phyloP scores from a whole-genome alignment of 1,139 yeast genomes.

The Geotrichum australiense region DNA sequence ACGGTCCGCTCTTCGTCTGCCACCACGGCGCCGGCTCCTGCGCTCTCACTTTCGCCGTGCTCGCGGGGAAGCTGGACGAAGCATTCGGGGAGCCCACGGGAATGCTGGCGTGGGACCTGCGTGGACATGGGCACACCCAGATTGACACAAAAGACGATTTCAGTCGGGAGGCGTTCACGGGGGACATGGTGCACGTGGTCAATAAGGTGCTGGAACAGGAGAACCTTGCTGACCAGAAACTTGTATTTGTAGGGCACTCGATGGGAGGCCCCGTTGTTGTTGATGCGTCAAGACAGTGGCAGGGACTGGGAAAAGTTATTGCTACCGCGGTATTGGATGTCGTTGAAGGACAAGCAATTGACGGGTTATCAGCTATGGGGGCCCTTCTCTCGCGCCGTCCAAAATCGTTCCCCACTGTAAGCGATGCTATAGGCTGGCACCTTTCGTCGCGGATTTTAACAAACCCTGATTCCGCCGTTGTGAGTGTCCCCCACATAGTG shows the following conservation, averaged over 20 bases:
- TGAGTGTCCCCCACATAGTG: conserved; percentile 69
- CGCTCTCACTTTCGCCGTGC: conserved; percentile 63
- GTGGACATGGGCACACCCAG: too few relatives aligned
- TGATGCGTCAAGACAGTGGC: conserved; percentile 30
- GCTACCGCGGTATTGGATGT: conserved; percentile 83
- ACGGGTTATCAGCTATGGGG: conserved; percentile 61
- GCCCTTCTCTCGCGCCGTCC: conserved; percentile 60
- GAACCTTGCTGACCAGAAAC: conserved; percentile 1
- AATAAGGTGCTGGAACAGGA: conserved; percentile 18
- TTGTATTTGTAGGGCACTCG: conserved; percentile 77
- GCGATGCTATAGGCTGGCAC: conserved; percentile 82
- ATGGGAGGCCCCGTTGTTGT: conserved; percentile 85
- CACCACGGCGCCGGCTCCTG: conserved; percentile 97
- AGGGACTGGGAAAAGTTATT: conserved; percentile 21
- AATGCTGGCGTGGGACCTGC: conserved; percentile 19
- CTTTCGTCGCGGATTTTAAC: conserved; percentile 44
- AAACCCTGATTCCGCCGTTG: conserved; percentile 54
- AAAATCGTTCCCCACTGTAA: conserved; percentile 41
- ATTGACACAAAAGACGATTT: too few relatives aligned
- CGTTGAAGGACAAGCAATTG: conserved; percentile 85
- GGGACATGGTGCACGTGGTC: conserved; percentile 51
- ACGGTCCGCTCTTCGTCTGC: conserved; percentile 56
- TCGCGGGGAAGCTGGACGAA: conserved; percentile 38
- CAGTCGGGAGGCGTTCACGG: conserved; percentile 45
- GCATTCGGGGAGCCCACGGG: conserved; percentile 27